These are phyloP conservation scores for Aspergillus bombycis DNA, from an alignment of 2,329 filamentous ascomycete species.

Conservation along the genomic window DNA sequence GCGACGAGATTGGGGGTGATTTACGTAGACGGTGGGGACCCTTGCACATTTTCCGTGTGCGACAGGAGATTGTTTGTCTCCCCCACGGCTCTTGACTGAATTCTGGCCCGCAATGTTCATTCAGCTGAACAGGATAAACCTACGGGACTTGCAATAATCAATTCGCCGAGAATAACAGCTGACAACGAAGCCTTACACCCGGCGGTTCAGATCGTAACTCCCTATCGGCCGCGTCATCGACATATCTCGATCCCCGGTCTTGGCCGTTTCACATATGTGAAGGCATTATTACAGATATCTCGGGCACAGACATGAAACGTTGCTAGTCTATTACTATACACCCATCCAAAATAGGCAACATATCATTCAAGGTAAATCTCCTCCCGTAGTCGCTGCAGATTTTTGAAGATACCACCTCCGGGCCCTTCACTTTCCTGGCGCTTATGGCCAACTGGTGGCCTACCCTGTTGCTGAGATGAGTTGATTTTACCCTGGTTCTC, in stretches of 20 bases:
- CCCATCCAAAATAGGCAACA: not conserved
- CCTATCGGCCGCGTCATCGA: not conserved
- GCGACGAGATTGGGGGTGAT: constrained; percentile 15
- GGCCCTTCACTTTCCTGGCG: constrained; percentile 41
- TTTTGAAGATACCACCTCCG: constrained; percentile 56
- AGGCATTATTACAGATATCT: not conserved
- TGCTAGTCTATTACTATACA: not conserved
- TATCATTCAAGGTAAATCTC: constrained; percentile 56
- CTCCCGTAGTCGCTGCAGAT: constrained; percentile 56
- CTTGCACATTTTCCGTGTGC: no score
- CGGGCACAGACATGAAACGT: not conserved
- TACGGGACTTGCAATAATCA: not conserved
- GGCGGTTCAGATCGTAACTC: no score
- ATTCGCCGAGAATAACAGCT: not conserved
- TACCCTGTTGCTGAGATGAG: constrained; percentile 22
- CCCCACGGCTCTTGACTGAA: not conserved
- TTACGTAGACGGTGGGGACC: constrained; percentile 16
- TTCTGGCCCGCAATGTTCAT: not conserved
- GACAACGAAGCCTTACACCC: not conserved
- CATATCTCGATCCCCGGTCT: not conserved
- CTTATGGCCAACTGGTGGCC: constrained; percentile 18
- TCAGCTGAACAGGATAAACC: no score
- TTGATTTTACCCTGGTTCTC: constrained; percentile 45
- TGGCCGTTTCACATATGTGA: not conserved
- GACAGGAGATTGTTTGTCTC: not conserved